Conservation (phyloP, 1,284 basidiomycete genomes). For the Mycosarcoma mackinlayi region DNA sequence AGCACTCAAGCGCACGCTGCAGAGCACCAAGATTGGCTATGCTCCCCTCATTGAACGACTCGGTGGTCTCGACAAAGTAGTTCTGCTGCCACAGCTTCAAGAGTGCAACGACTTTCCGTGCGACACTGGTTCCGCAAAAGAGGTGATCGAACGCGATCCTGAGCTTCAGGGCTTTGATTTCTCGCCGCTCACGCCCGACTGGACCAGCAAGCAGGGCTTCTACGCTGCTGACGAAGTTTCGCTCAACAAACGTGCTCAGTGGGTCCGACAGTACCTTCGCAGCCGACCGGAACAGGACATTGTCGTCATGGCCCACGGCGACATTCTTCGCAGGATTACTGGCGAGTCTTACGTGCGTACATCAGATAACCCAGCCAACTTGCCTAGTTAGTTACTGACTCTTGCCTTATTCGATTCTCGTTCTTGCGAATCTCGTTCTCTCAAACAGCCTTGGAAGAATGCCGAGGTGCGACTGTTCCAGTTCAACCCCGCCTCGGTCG, state of each 20-base stretch:
- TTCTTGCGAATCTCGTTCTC: background rate
- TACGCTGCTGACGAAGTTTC: conserved; percentile 61
- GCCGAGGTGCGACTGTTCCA: conserved; percentile 64
- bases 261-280: conserved; percentile 66
- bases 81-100: conserved; percentile 64
- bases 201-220: conserved; percentile 66
- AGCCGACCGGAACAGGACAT: conserved; percentile 62
- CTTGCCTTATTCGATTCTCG: background rate
- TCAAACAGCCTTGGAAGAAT: conserved; percentile 61
- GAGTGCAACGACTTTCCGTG: conserved; percentile 66
- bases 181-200: conserved; percentile 62
- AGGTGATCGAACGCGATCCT: conserved; percentile 56
- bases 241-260: conserved; percentile 61
- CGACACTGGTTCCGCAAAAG: conserved; percentile 64
- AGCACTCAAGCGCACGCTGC: conserved; percentile 62
- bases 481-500: conserved; percentile 55
- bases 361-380: too few relatives aligned
- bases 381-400: background rate
- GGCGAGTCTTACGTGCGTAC: conserved; percentile 44
- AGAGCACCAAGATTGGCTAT: conserved; percentile 64
- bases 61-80: conserved; percentile 55
- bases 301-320: conserved; percentile 66
- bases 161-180: conserved; percentile 64
- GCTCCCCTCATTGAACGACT: conserved; percentile 57
- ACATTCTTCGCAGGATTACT: conserved; percentile 65